Conservation (phyloP, 768 basidiomycete genomes). For the Auricularia sp. region DNA sequence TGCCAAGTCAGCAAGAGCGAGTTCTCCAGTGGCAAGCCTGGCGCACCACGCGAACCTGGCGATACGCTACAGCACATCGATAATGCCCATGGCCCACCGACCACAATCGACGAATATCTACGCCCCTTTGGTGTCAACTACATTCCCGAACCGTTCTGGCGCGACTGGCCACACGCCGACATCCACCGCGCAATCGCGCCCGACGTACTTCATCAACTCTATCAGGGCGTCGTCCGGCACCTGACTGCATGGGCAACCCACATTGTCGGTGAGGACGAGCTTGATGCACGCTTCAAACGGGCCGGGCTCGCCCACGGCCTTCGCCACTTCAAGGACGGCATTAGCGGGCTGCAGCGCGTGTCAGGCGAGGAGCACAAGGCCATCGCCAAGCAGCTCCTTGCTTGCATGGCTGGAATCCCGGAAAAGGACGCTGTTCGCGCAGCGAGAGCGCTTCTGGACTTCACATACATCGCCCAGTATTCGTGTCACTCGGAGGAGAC, state of each 20-base stretch:
- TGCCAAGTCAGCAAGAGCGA: conserved; percentile 8
- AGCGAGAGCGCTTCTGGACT: conserved; percentile 25
- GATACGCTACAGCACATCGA: not conserved
- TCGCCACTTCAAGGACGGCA: conserved; percentile 9
- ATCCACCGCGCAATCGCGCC: conserved; percentile 11
- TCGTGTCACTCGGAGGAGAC: conserved; percentile 21
- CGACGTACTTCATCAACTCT: conserved; percentile 14
- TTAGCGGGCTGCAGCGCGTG: conserved; percentile 5
- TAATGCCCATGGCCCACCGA: not conserved
- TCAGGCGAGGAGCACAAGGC: conserved; percentile 8
- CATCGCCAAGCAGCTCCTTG: conserved; percentile 1
- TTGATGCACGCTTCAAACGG: conserved; percentile 6
- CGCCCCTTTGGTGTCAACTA: no score
- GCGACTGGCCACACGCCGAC: conserved; percentile 4
- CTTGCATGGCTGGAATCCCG: not conserved
- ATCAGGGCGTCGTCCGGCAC: conserved; percentile 9
- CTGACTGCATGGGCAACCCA: conserved; percentile 1
- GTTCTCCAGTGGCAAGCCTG: conserved; percentile 2
- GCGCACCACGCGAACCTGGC: not conserved
- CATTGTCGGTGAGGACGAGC: not conserved
- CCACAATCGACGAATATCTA: not conserved
- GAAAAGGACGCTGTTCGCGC: conserved; percentile 8
- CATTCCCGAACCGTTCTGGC: conserved; percentile 11
- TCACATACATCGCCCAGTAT: conserved; percentile 28
- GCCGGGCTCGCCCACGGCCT: conserved; percentile 4